Base-by-base conservation (phyloP, 441 rosid genomes). In the Pelargonium exstipulatum region DNA sequence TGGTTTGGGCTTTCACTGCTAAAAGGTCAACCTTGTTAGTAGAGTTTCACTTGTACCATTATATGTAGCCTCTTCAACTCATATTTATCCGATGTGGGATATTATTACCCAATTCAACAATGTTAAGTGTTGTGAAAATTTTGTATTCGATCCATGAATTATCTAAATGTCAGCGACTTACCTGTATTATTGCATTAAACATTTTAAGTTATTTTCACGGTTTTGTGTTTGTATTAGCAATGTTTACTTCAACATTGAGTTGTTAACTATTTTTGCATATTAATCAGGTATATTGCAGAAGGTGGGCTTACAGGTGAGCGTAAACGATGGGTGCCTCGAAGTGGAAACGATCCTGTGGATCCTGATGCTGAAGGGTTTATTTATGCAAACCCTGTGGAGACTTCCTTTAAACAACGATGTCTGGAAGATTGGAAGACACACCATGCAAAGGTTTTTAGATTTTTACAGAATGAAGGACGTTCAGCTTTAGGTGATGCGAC, bases 281-380 rank as follows among this genome's bases (percentile, higher is more conserved):
- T 69, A 74, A 68, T 73, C 75, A 93, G 98, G 88, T 94, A 94
- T 65, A 66, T 86, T 62, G 90, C 78, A 64, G 99, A 94, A 76
- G 99, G 99, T 69, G 99, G 99, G 45, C 94, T 94, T 64, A 91
- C 97, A 65, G 99, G 97, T 74, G 99, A 94, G 14, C 93, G 96
- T 76, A 94, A 94, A 82, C 88, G 96, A 69, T 94, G 99, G 99
- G 99, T 94, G 66, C 99, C 99, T 46, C 86, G 96, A 78, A 80
- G 88, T 74, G 96, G 99, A 37, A 90, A 88, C 82, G 81, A 95
- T 73, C 98, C 97, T 74, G 77, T 94, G 72, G 99, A 94, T 79
- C 97, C 99, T 0, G 99, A 94, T 81, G 90, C 88, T 57, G 81
- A 77, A 75, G 97, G 99, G 66, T 91, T 94, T 70, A 78, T 85